Evolutionary conservation across 2,329 filamentous ascomycete genomes (phyloP).

Genomic region (Pleoardoris graminearum): DNA sequence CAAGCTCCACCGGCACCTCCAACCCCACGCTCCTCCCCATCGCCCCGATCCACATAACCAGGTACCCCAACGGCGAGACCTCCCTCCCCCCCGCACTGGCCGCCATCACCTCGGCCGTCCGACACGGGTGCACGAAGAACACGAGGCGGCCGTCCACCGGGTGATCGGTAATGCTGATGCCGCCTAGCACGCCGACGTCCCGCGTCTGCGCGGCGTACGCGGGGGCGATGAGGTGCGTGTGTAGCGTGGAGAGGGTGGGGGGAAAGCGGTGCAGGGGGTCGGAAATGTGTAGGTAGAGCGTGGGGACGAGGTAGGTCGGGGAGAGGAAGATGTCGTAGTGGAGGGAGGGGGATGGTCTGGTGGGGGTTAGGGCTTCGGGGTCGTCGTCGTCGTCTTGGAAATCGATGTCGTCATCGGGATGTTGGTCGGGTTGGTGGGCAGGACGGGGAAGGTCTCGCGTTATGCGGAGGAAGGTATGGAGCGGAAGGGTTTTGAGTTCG

Average conservation of each 20-base stretch:
- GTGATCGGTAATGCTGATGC: constrained; percentile 63
- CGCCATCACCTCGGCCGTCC: constrained; percentile 79
- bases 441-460: not conserved
- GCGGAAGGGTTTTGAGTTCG: not conserved
- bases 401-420: constrained; percentile 8
- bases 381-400: constrained; percentile 1
- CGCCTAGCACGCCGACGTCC: constrained; percentile 45
- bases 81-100: constrained; percentile 46
- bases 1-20: constrained; percentile 71
- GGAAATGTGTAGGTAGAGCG: constrained; percentile 47
- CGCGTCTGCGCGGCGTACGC: constrained; percentile 38
- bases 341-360: not conserved
- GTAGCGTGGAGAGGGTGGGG: constrained; percentile 39
- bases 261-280: constrained; percentile 33
- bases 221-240: constrained; percentile 43
- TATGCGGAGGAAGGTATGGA: not conserved
- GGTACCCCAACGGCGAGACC: constrained; percentile 65
- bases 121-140: constrained; percentile 93
- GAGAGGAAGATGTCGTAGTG: constrained; percentile 51
- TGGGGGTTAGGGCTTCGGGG: not conserved
- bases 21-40: constrained; percentile 80
- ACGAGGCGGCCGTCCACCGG: constrained; percentile 75
- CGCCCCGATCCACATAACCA: constrained; percentile 87
- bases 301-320: constrained; percentile 50
- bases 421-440: not conserved